Conservation (phyloP, 129 eudicot species). For the Helianthus annuus region DNA sequence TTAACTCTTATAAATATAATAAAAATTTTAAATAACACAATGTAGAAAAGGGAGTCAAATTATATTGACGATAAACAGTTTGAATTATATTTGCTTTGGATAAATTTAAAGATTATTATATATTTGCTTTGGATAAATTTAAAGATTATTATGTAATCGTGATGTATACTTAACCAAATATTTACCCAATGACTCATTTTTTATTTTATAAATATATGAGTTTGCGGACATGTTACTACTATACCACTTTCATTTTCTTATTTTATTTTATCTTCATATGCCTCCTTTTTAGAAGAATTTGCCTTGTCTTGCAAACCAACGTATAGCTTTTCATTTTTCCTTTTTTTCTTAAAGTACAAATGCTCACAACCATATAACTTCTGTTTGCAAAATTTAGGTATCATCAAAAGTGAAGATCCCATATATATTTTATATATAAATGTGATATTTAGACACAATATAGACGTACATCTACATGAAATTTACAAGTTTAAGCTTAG, state of each 20-base stretch:
- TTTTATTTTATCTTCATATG: background rate
- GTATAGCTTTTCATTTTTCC: background rate
- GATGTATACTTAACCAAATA: background rate
- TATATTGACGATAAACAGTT: too few relatives aligned
- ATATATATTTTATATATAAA: background rate
- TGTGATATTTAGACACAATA: background rate
- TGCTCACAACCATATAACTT: background rate
- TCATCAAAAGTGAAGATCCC: background rate
- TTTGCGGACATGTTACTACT: slow-evolving; percentile 35
- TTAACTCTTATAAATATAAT: too few relatives aligned
- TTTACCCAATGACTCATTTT: background rate
- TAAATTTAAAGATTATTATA: too few relatives aligned
- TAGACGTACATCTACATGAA: background rate
- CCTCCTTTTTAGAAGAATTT: slow-evolving; percentile 27
- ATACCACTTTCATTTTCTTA: background rate
- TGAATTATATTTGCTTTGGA: too few relatives aligned
- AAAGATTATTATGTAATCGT: too few relatives aligned
- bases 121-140: too few relatives aligned
- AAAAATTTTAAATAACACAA: too few relatives aligned
- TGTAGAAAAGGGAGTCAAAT: too few relatives aligned
- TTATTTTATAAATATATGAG: background rate
- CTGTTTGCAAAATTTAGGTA: background rate
- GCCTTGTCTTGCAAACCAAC: slow-evolving; percentile 32
- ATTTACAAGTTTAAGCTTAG: background rate
- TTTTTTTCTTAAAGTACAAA: background rate